Base-by-base conservation (phyloP, 306 rosid genomes). In the Sophora flavescens region DNA sequence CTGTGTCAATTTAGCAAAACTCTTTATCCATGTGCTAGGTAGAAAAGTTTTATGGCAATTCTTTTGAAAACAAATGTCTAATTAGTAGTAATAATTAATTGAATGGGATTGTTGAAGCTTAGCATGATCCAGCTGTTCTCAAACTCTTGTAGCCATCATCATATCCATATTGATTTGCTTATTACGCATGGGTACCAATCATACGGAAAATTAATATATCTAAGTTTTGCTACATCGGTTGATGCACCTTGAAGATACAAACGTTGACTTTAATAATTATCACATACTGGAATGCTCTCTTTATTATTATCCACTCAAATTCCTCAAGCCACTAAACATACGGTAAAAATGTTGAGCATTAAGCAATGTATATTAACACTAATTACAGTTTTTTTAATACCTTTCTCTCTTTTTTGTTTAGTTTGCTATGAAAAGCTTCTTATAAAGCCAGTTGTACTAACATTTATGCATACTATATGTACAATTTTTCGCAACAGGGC, bases 111-210 rank as follows among this genome's bases (percentile, higher is more conserved):
- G 82, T 80, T 81, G 85, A 78, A 63, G 44, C 78, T 74, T 81
- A 60, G 66, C 83, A 74, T 75, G 73, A 85, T 81, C 84, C 86
- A 85, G 88, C 88, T 85, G 88, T 85, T 81, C 53, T 75, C 88
- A 85, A 81, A 74, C 75, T 76, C 75, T 32, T 44, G 39, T 35
- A 68, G 28, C 58, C 63, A 72, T 48, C 69, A 82, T 66, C 18
- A 77, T 54, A 44, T 26, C 57, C 30, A 70, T 54, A 12, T 71
- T 63, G 44, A 76, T 71, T 63, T 76, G 52, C 35, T 62, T 75
- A 8, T 15, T 36, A 81, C 18, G 44, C 68, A 81, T 81, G 53
- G 11, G 6, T 48, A 74, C 80, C 74, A 75, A 81, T 76, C 53
- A 44, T 54, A 78, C 35, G 67, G 28, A 18, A 30, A 64, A 64